Conservation (phyloP, 2,329 filamentous ascomycete species). For the Venturia asperata region DNA sequence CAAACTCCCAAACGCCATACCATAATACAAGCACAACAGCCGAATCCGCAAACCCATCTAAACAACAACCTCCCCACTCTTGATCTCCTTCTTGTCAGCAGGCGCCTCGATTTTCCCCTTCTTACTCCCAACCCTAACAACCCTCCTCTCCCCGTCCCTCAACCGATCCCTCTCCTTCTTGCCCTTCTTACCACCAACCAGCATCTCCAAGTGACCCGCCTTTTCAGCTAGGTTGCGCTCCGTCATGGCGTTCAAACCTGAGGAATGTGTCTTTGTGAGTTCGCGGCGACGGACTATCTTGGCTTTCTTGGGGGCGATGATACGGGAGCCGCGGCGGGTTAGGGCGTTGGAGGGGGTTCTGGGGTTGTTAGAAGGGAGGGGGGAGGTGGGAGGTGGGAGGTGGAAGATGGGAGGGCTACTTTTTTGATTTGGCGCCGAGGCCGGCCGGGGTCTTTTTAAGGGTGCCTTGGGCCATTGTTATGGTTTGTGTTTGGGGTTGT, state of each 20-base stretch:
- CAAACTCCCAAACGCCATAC: background rate
- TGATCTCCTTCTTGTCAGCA: constrained; percentile 31
- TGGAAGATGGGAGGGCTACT: constrained; percentile 29
- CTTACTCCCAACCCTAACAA: constrained; percentile 5
- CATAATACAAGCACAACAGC: background rate
- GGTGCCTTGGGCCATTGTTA: constrained; percentile 42
- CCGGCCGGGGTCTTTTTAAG: constrained; percentile 38
- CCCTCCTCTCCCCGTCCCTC: constrained; percentile 13
- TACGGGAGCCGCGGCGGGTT: constrained; percentile 49
- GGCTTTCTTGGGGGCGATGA: constrained; percentile 61
- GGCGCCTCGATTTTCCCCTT: constrained; percentile 21
- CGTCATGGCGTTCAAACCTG: constrained; percentile 57
- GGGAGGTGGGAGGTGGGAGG: background rate
- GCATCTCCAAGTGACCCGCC: constrained; percentile 62
- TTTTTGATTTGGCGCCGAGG: constrained; percentile 29
- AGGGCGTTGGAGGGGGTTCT: constrained; percentile 27
- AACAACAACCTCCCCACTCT: constrained; percentile 22
- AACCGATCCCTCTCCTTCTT: constrained; percentile 29
- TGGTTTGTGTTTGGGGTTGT: background rate
- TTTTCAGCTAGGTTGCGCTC: constrained; percentile 59
- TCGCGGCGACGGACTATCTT: constrained; percentile 53
- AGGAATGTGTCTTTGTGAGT: constrained; percentile 56
- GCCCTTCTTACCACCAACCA: constrained; percentile 60
- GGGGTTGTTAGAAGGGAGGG: background rate
- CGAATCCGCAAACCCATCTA: background rate